These are phyloP conservation scores for Nothophaeocryptopus gaeumannii DNA, from an alignment of 2,329 filamentous ascomycete species.

Conservation along the genomic window DNA sequence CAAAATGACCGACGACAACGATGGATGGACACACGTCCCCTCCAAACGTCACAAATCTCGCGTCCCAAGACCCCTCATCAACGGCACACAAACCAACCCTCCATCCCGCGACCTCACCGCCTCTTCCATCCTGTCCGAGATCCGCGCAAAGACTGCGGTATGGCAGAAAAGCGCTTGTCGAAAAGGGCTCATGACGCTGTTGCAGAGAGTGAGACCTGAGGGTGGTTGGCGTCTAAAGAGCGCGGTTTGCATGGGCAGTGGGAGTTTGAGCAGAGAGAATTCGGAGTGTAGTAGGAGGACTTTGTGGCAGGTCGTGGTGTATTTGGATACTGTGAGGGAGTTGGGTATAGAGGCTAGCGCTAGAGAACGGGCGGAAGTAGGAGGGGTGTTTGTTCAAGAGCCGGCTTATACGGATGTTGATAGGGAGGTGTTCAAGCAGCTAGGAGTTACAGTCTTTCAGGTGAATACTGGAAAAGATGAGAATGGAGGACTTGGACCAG, in stretches of 20 bases:
- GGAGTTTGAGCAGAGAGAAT: slow-evolving; percentile 34
- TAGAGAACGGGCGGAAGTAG: neutral
- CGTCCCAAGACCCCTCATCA: neutral
- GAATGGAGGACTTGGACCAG: no score
- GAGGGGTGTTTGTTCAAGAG: slow-evolving; percentile 30
- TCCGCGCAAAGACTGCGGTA: slow-evolving; percentile 18
- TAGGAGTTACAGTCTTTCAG: slow-evolving; percentile 21
- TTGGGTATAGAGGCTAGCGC: slow-evolving; percentile 4
- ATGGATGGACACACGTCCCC: slow-evolving; percentile 16
- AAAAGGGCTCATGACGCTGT: slow-evolving; percentile 15
- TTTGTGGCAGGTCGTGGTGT: slow-evolving; percentile 34
- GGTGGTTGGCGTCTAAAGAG: slow-evolving; percentile 25
- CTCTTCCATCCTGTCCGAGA: slow-evolving; percentile 20
- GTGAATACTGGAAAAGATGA: slow-evolving; percentile 4
- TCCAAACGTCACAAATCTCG: slow-evolving; percentile 2
- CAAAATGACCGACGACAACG: slow-evolving; percentile 6
- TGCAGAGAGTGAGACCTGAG: slow-evolving; percentile 23
- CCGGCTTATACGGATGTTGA: slow-evolving; percentile 32
- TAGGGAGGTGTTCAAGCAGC: slow-evolving; percentile 23
- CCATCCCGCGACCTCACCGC: slow-evolving; percentile 20
- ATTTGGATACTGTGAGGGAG: slow-evolving; percentile 27
- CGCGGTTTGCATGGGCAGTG: slow-evolving; percentile 32
- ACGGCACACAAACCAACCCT: neutral
- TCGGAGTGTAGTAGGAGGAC: slow-evolving; percentile 29
- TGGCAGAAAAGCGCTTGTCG: slow-evolving; percentile 27